A percentile compares a stretch with the other conserved stretches of the same genome.
phyloP scores from a whole-genome alignment of 345 rosid genomes.

The Orychophragmus violaceus region DNA sequence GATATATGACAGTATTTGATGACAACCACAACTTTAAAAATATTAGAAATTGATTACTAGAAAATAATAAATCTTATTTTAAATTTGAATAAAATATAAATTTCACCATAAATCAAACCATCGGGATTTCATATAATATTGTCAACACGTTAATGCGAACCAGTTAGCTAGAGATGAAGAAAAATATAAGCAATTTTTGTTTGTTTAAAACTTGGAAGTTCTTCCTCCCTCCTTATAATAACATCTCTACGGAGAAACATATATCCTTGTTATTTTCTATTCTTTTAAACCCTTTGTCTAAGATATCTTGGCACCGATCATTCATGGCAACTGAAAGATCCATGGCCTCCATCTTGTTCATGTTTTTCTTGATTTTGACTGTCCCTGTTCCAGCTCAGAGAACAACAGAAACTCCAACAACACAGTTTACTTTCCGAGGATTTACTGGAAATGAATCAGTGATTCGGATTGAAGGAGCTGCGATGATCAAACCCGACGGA shows the following conservation, averaged over 20 bases:
- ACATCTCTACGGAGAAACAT: neutral
- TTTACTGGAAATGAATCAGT: conserved; percentile 1
- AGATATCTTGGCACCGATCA: neutral
- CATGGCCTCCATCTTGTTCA: neutral
- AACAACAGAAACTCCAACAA: neutral
- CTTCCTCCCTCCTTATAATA: neutral
- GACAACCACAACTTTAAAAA: neutral
- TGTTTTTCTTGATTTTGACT: neutral
- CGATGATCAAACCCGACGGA: conserved; percentile 14
- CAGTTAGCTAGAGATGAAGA: neutral
- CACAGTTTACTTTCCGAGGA: conserved; percentile 21
- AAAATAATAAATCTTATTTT: neutral
- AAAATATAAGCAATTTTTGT: neutral
- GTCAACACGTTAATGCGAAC: conserved; percentile 1
- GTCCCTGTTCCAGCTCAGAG: conserved; percentile 8
- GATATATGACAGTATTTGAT: neutral
- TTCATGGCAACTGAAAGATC: conserved; percentile 7
- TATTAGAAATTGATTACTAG: neutral
- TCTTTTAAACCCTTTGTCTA: neutral
- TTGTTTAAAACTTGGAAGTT: neutral
- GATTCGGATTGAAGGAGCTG: neutral
- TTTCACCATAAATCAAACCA: neutral
- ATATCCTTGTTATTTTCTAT: neutral
- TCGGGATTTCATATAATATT: neutral
- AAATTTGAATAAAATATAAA: neutral